phyloP scores from a whole-genome alignment of 768 basidiomycete species.

The Lactarius pseudohatsudake region DNA sequence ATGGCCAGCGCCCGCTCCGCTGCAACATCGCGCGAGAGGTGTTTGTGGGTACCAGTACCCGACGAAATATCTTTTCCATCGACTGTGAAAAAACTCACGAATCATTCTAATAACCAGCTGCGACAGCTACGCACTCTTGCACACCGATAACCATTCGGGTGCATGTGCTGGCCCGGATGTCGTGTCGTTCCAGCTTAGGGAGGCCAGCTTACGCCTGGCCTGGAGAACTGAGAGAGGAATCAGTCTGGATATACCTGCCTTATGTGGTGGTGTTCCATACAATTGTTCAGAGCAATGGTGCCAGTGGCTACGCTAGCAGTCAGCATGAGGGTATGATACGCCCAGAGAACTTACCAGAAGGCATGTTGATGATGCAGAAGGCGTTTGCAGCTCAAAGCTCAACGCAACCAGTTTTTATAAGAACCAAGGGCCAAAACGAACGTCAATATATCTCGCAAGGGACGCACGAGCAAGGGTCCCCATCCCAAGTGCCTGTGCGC shows the following conservation, averaged over 20 bases:
- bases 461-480: conserved; percentile 13
- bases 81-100: conserved; percentile 20
- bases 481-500: not conserved
- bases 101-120: not conserved
- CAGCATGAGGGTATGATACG: conserved; percentile 3
- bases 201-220: conserved; percentile 31
- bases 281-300: conserved; percentile 29
- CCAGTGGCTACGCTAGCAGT: conserved; percentile 22
- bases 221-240: conserved; percentile 40
- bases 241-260: conserved; percentile 2
- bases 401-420: conserved; percentile 21
- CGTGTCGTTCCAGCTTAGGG: conserved; percentile 45
- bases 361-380: conserved; percentile 14
- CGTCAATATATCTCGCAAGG: not conserved
- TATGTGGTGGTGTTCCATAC: conserved; percentile 11
- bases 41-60: conserved; percentile 26
- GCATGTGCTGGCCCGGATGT: conserved; percentile 44
- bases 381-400: conserved; percentile 2
- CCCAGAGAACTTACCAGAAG: conserved; percentile 19
- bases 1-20: conserved; percentile 18
- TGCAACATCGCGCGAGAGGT: conserved; percentile 24
- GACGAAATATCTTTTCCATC: conserved; percentile 20
- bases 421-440: not conserved
- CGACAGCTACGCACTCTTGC: conserved; percentile 46
- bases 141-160: conserved; percentile 51